Evolutionary conservation across 176 grass and related monocot species (phyloP), one percentile per base, ranked within the genome.

Genomic region (Thalia dealbata): DNA sequence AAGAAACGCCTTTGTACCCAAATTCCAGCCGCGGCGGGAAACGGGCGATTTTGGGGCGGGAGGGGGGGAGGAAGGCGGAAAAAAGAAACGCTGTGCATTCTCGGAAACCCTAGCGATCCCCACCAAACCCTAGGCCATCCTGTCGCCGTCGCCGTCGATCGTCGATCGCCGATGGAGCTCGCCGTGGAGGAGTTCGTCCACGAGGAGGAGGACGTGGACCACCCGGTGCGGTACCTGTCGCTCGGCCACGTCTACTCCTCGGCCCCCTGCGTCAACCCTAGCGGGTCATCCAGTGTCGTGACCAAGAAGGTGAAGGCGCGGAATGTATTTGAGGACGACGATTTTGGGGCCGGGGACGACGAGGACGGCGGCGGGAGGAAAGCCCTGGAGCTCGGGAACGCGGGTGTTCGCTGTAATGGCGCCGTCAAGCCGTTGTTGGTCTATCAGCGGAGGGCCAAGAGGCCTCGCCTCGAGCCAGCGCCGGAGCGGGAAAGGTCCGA

Each of bases 201-300:
- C 61, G 81, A 74, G 15, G 85, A 87, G 14, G 70, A 84, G 51
- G 81, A 73, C 7, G 75, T 80, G 9, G 67, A 75, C 43, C 85
- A 84, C 32, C 87, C 90, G 4, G 73, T 88, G 45, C 95, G 95
- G 52, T 86, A 91, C 75, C 79, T 91, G 27, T 76, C 95, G 14
- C 82, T 93, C 32, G 90, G 88, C 74, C 87, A 64, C n/a, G 75
- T 99, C 75, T 91, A 99, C 82, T 99, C 90, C 7, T 80, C 89
- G n/a, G 55, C 81, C 9, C 79, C 87, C 24, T 74, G 84, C 55
- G 61, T 55, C 52, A 76, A 56, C 83, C 73, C 73, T 75, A 75
- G 73, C 35, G 73, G 73, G 23, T 75, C 73, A 7, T 75, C 73
- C 73, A 48, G 10, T 35, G 70, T 74, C 26, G 50, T 43, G 8